phyloP scores from a whole-genome alignment of 345 rosid genomes.

The Linum usitatissimum region DNA sequence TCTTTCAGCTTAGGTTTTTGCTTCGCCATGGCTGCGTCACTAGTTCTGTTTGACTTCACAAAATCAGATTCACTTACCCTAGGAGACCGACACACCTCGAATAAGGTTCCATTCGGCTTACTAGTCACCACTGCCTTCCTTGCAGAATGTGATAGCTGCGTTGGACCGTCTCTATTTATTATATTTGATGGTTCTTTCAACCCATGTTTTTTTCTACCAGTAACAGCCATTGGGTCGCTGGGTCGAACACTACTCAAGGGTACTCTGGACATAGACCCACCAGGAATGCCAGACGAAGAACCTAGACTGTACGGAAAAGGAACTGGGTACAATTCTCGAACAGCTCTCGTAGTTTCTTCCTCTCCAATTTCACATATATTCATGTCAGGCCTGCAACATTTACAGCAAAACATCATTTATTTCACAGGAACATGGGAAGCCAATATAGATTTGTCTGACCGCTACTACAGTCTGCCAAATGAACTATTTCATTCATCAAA shows the following conservation, averaged over 20 bases:
- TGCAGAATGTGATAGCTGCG: conserved; percentile 30
- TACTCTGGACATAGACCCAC: conserved; percentile 15
- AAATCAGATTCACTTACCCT: conserved; percentile 36
- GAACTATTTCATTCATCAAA: not conserved
- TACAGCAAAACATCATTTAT: conserved; percentile 9
- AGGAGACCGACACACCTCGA: conserved; percentile 33
- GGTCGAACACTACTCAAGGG: conserved; percentile 18
- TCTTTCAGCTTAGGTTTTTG: conserved; percentile 45
- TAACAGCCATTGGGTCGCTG: conserved; percentile 17
- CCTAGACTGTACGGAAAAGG: conserved; percentile 23
- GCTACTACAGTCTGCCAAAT: not conserved
- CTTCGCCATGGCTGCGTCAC: conserved; percentile 34
- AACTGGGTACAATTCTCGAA: conserved; percentile 28
- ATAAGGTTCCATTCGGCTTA: conserved; percentile 27
- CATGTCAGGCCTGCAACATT: conserved; percentile 64
- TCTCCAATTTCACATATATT: conserved; percentile 63
- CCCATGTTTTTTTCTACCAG: conserved; percentile 48
- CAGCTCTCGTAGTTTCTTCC: conserved; percentile 71
- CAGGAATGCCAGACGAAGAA: conserved; percentile 30
- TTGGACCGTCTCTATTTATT: conserved; percentile 30
- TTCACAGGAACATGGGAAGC: not conserved
- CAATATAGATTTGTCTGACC: conserved; percentile 1
- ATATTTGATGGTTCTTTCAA: conserved; percentile 33
- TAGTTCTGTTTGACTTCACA: conserved; percentile 25
- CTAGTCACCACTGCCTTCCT: conserved; percentile 38